Evolutionary conservation across 2,329 filamentous ascomycete species (phyloP).

Genomic region (Cercospora nicotianae): DNA sequence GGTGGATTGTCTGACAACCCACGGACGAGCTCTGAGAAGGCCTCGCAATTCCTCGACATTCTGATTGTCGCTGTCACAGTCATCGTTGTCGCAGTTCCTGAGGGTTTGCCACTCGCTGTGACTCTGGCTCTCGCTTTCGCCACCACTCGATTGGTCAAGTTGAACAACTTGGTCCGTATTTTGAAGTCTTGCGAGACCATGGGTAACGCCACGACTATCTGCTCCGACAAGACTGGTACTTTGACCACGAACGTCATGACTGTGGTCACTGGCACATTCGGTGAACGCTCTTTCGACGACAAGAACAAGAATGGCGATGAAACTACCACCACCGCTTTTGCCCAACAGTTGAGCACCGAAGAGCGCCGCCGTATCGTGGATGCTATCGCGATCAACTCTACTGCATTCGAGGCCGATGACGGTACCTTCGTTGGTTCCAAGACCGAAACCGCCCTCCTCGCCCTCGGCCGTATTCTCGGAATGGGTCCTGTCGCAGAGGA

Average conservation of each 20-base stretch:
- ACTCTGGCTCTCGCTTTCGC: conserved; percentile 68
- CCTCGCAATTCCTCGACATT: conserved; percentile 65
- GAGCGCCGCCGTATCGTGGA: conserved; percentile 60
- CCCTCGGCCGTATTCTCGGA: conserved; percentile 65
- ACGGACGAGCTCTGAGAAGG: conserved; percentile 67
- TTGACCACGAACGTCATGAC: conserved; percentile 75
- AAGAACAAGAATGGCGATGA: conserved; percentile 47
- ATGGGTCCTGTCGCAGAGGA: conserved; percentile 63
- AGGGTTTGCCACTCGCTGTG: conserved; percentile 66
- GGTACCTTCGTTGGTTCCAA: conserved; percentile 74
- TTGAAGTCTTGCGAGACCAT: conserved; percentile 69
- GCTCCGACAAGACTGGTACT: conserved; percentile 77
- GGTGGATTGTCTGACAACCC: conserved; percentile 60
- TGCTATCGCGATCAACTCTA: conserved; percentile 67
- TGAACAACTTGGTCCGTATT: conserved; percentile 69
- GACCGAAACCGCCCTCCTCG: conserved; percentile 71
- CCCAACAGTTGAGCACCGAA: conserved; percentile 52
- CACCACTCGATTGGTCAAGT: conserved; percentile 65
- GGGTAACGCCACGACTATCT: conserved; percentile 73
- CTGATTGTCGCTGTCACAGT: conserved; percentile 66
- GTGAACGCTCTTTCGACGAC: conserved; percentile 45
- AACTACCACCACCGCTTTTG: conserved; percentile 56
- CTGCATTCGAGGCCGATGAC: conserved; percentile 66
- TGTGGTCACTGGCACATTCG: conserved; percentile 70
- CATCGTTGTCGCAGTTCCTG: conserved; percentile 66